Conservation (phyloP, 345 rosid species). For the Aegle marmelos region DNA sequence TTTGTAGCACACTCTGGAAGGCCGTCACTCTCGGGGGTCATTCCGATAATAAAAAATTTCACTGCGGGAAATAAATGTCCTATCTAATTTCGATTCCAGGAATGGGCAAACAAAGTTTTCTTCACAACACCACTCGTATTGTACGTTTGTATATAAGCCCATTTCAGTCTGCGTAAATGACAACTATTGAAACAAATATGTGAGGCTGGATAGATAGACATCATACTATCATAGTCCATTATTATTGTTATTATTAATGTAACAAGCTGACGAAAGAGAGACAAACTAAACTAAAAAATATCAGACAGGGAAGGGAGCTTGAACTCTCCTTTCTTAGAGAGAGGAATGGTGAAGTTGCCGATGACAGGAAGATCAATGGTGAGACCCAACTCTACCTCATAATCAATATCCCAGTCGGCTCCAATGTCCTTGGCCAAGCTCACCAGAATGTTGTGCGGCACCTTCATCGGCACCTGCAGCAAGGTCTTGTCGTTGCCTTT, state of each 20-base stretch:
- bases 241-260: neutral
- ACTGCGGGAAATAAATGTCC: no score
- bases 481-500: conserved; percentile 52
- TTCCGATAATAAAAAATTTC: no score
- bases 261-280: neutral
- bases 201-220: no score
- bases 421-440: conserved; percentile 63
- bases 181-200: no score
- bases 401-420: conserved; percentile 84
- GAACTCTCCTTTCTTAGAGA: conserved; percentile 67
- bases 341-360: conserved; percentile 66
- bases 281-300: conserved; percentile 24
- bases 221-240: no score
- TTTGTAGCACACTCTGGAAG: no score
- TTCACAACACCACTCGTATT: no score
- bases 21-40: no score
- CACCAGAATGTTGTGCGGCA: conserved; percentile 56
- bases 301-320: conserved; percentile 80
- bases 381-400: conserved; percentile 60
- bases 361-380: conserved; percentile 69
- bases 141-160: no score
- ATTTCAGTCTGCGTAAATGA: no score
- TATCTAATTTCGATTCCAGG: no score
- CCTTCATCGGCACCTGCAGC: conserved; percentile 62
- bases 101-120: no score